Base-by-base conservation (phyloP, 345 rosid species). In the Aurinia saxatilis region DNA sequence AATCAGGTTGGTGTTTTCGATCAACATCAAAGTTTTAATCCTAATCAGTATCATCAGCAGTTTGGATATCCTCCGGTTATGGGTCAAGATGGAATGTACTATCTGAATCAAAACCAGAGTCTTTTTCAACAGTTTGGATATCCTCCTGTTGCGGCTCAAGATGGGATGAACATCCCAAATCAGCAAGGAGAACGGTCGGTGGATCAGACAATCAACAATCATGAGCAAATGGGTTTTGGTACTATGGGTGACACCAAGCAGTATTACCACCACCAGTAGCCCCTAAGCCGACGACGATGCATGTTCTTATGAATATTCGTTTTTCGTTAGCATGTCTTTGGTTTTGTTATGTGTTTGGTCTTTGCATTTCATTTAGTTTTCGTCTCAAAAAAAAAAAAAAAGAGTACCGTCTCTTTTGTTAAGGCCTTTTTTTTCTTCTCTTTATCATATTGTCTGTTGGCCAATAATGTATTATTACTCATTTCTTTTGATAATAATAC, bases 301-400 rank as follows among this genome's bases (percentile, higher is more conserved):
- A 14, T 52, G 18, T 23, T 44, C n/a, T 63, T 17, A 27, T 50
- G 31, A 2, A n/a, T 50, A 6, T 31, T 39, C n/a, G 27, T 11
- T 54, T 35, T 3, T 35, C 8, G 27, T 30, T 34, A 46, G 5
- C 46, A 47, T 18, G 54, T 48, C 15, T 38, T 49, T 62, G 34
- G 11, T n/a, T 50, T 42, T 57, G 40, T 3, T 37, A 56, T 66
- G 64, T 57, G 18, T 38, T 57, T n/a, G n/a, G 7, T 29, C 35
- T 17, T 38, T 30, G 49, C 1, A 57, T 48, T 14, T 37, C 41
- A 47, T 47, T 11, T 15, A 25, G 12, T 27, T 27, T 27, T 6
- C 31, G 31, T 4, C 6, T 27, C 5, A 23, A 23, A 23, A 23
- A 23, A 23, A 23, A n/a, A 21, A 21, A 21, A 21, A 21, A 21